These are phyloP conservation scores for Lasiodiplodia sp. DNA, from an alignment of 2,329 filamentous ascomycete genomes.

Conservation along the genomic window DNA sequence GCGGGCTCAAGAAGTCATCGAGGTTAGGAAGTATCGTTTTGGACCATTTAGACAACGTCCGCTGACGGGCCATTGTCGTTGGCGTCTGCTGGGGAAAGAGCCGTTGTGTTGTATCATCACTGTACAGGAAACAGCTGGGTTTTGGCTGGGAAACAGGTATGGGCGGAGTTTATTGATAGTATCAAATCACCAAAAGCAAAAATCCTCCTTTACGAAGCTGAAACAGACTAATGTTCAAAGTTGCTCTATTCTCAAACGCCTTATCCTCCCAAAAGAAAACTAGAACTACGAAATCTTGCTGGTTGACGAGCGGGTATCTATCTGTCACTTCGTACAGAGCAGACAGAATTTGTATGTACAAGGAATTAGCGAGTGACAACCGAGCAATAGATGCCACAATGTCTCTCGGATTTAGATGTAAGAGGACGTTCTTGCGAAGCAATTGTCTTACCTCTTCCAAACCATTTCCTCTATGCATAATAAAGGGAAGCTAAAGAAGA, in stretches of 20 bases:
- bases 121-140: conserved; percentile 17
- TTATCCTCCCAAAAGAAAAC: not conserved
- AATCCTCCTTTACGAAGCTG: not conserved
- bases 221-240: not conserved
- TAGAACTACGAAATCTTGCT: conserved; percentile 7
- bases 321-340: conserved; percentile 14
- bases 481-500: not conserved
- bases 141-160: conserved; percentile 16
- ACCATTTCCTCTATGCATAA: not conserved
- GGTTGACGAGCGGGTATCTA: conserved; percentile 19
- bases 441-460: not conserved
- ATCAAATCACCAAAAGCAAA: not conserved
- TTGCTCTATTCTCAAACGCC: not conserved
- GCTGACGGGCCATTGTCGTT: not conserved
- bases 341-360: not conserved
- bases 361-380: not conserved
- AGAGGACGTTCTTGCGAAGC: not conserved
- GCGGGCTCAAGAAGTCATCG: not conserved
- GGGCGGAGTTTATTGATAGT: conserved; percentile 13
- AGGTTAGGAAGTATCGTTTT: not conserved
- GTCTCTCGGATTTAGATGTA: not conserved
- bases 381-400: not conserved
- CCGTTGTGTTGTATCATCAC: conserved; percentile 6
- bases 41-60: not conserved
- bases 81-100: not conserved